These are phyloP conservation scores for Sapria himalayana DNA, from an alignment of 345 rosid genomes.

Conservation along the genomic window DNA sequence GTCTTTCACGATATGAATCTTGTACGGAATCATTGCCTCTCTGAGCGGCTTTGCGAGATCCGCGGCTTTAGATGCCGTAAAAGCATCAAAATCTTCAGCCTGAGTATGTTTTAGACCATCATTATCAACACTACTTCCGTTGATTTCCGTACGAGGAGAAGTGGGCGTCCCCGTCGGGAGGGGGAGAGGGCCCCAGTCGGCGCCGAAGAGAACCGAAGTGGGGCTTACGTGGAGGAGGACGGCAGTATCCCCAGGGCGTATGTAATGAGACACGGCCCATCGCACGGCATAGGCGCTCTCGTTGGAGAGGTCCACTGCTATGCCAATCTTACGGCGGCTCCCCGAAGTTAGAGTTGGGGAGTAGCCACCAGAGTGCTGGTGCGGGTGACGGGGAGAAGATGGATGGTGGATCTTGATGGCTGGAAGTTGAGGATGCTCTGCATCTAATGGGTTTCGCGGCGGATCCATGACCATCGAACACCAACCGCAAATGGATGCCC, in stretches of 20 bases:
- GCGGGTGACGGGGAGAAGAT: conserved; percentile 20
- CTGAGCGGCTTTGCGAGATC: conserved; percentile 71
- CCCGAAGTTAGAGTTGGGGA: conserved; percentile 68
- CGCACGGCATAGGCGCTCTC: conserved; percentile 67
- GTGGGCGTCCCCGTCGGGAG: conserved; percentile 15
- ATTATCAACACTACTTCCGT: conserved; percentile 1
- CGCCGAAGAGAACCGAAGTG: conserved; percentile 86
- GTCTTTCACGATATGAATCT: conserved; percentile 81
- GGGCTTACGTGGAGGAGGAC: conserved; percentile 93
- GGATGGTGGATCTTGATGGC: conserved; percentile 37
- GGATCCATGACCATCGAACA: conserved; percentile 5
- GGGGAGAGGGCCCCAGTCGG: conserved; percentile 94
- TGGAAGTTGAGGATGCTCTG: conserved; percentile 46
- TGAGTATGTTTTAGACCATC: conserved; percentile 12
- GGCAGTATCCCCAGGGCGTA: conserved; percentile 88
- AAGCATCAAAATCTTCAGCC: conserved; percentile 59
- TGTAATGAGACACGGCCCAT: conserved; percentile 76
- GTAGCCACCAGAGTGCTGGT: conserved; percentile 16
- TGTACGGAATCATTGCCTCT: conserved; percentile 67
- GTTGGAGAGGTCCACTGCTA: conserved; percentile 81
- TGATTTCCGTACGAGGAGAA: conserved; percentile 4
- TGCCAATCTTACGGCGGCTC: conserved; percentile 75
- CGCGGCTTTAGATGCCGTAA: conserved; percentile 39
- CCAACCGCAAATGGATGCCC: neutral
- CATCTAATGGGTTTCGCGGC: conserved; percentile 17